Conservation (phyloP, 441 rosid species). For the Melastoma candidum region DNA sequence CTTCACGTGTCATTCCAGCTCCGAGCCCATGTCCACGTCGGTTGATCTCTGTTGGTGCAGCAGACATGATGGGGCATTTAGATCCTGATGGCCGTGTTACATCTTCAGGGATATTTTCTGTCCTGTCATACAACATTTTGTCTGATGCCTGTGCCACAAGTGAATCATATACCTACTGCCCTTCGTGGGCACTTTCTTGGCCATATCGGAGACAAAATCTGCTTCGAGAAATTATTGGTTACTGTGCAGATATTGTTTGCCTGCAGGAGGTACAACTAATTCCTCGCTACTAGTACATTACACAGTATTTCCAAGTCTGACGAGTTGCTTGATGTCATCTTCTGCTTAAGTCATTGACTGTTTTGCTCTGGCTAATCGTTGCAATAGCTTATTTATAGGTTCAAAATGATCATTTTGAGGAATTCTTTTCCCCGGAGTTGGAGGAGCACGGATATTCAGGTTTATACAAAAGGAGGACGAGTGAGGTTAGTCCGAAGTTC, state of each 20-base stretch:
- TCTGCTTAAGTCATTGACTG: not conserved
- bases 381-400: slow-evolving; percentile 36
- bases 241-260: slow-evolving; percentile 93
- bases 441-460: slow-evolving; percentile 98
- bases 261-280: slow-evolving; percentile 75
- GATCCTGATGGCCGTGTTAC: slow-evolving; percentile 71
- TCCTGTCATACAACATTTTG: slow-evolving; percentile 90
- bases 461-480: slow-evolving; percentile 90
- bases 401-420: slow-evolving; percentile 92
- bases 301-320: too few relatives aligned
- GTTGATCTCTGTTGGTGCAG: slow-evolving; percentile 70
- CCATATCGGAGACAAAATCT: slow-evolving; percentile 92
- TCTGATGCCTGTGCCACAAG: slow-evolving; percentile 79
- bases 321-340: too few relatives aligned
- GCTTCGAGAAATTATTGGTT: slow-evolving; percentile 91
- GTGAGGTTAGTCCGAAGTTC: slow-evolving; percentile 51
- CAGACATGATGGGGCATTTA: slow-evolving; percentile 61
- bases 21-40: slow-evolving; percentile 93
- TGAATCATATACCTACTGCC: slow-evolving; percentile 82
- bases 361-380: not conserved
- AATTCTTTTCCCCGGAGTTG: slow-evolving; percentile 85
- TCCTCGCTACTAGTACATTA: slow-evolving; percentile 1
- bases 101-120: slow-evolving; percentile 77
- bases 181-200: slow-evolving; percentile 99
- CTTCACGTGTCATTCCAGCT: slow-evolving; percentile 98